Evolutionary conservation across 2,329 filamentous ascomycete genomes (phyloP).

Genomic region (Colletotrichum cuscutae): DNA sequence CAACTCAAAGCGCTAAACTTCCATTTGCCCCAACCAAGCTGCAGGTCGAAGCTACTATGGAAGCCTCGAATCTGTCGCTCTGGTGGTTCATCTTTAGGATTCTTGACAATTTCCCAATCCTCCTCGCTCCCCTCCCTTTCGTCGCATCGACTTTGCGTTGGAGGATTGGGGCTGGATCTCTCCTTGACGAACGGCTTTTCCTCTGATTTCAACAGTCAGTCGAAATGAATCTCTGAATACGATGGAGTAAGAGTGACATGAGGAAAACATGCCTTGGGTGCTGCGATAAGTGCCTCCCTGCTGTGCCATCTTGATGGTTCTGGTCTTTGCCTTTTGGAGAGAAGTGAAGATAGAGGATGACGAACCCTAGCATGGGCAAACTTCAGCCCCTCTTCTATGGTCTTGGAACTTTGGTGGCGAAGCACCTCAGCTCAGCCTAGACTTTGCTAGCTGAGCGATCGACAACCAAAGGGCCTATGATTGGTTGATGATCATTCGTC

Average conservation of each 20-base stretch:
- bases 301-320: not conserved
- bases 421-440: not conserved
- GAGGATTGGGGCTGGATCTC: not conserved
- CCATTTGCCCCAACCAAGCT: constrained; percentile 11
- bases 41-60: not conserved
- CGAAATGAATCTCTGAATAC: too few species aligned
- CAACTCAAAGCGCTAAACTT: not conserved
- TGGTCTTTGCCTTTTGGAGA: not conserved
- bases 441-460: not conserved
- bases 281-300: not conserved
- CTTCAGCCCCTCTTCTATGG: not conserved
- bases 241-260: too few species aligned
- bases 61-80: not conserved
- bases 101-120: not conserved
- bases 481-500: not conserved
- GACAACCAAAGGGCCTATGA: not conserved
- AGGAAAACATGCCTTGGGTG: not conserved
- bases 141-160: not conserved
- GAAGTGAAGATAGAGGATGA: not conserved
- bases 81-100: not conserved
- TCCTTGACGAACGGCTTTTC: not conserved
- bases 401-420: not conserved
- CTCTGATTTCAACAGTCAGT: not conserved
- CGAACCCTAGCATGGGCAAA: too few species aligned
- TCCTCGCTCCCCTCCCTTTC: not conserved